Base-by-base conservation (phyloP, 805 yeast genomes). In the Scheffersomyces spartinae region DNA sequence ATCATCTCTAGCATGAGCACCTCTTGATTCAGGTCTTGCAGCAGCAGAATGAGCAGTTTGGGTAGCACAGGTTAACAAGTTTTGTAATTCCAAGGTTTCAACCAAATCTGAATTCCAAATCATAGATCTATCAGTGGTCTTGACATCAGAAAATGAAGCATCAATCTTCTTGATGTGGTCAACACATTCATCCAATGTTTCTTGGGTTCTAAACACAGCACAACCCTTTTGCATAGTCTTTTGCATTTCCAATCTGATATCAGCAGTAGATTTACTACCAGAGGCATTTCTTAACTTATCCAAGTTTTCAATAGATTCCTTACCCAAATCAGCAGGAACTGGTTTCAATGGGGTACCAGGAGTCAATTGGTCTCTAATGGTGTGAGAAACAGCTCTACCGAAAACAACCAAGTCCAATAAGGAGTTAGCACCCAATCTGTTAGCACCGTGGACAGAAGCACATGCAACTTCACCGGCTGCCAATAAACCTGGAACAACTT, bases 401-500 rank as follows among this genome's bases (percentile, higher is more conserved):
- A 88, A 88, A 37, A 88, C 97, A 36, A 88, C 98, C 55, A 88
- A 67, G 62, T 88, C 98, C 47, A 88, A 74, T 45, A 88, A 67
- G 7, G 98, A 91, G 74, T 88, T 88, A 40, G 98, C 98, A 59
- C 98, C 98, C 42, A 88, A 71, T 70, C 98, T 85, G 73, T 88
- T 88, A 36, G 98, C 98, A 64, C 98, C 98, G 54, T 88, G 98
- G 32, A 88, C 98, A 18, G 96, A 85, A 35, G 94, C 97, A 72
- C 96, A 88, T 23, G 96, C 98, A 39, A 94, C 86, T 68, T 88
- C 98, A 70, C 98, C 98, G 67, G 96, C 85, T 9, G 98, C 96
- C 55, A 73, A 70, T 42, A 88, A 69, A 48, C 98, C 98, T 47
- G 88, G 91, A 35, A 88, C 91, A 41, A 80, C 73, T 49, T 69